These are phyloP conservation scores for Pyrenophora seminiperda DNA, from an alignment of 2,329 filamentous ascomycete species.

Conservation along the genomic window DNA sequence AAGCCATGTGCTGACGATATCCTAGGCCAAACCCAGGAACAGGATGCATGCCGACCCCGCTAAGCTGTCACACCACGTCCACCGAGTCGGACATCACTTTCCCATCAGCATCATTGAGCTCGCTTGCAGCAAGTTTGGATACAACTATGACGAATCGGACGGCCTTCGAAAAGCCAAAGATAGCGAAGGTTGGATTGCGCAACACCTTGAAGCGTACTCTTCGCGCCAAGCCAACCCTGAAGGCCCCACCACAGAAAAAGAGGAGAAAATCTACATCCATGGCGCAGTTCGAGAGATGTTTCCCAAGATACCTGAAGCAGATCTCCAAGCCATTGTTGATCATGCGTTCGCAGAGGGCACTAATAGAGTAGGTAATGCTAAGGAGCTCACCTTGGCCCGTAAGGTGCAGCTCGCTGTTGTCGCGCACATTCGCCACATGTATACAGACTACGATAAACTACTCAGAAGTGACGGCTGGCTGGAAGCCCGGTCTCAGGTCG, in stretches of 20 bases:
- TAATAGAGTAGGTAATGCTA: slow-evolving; percentile 62
- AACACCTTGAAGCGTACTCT: slow-evolving; percentile 44
- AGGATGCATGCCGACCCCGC: slow-evolving; percentile 57
- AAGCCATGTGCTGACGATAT: slow-evolving; percentile 13
- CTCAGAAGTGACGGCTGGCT: slow-evolving; percentile 59
- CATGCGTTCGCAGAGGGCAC: slow-evolving; percentile 66
- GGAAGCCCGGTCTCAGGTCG: slow-evolving; percentile 60
- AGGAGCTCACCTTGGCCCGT: slow-evolving; percentile 59
- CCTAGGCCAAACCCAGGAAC: slow-evolving; percentile 51
- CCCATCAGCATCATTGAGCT: slow-evolving; percentile 63
- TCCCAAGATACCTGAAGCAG: slow-evolving; percentile 64
- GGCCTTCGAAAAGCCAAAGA: slow-evolving; percentile 31
- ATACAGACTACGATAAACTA: slow-evolving; percentile 66
- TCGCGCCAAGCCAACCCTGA: slow-evolving; percentile 33
- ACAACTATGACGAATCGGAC: slow-evolving; percentile 27
- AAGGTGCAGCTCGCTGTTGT: slow-evolving; percentile 66
- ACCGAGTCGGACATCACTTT: slow-evolving; percentile 68
- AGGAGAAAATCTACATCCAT: slow-evolving; percentile 62
- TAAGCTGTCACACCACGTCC: slow-evolving; percentile 63
- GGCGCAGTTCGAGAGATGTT: slow-evolving; percentile 66
- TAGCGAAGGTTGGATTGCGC: slow-evolving; percentile 38
- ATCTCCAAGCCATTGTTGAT: slow-evolving; percentile 63
- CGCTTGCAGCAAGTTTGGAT: slow-evolving; percentile 59
- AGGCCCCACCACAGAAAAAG: slow-evolving; percentile 41
- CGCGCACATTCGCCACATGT: slow-evolving; percentile 65